Evolutionary conservation across 2,329 filamentous ascomycete genomes (phyloP), one percentile per base, ranked within the genome.

Genomic region (Fusarium devonianum): DNA sequence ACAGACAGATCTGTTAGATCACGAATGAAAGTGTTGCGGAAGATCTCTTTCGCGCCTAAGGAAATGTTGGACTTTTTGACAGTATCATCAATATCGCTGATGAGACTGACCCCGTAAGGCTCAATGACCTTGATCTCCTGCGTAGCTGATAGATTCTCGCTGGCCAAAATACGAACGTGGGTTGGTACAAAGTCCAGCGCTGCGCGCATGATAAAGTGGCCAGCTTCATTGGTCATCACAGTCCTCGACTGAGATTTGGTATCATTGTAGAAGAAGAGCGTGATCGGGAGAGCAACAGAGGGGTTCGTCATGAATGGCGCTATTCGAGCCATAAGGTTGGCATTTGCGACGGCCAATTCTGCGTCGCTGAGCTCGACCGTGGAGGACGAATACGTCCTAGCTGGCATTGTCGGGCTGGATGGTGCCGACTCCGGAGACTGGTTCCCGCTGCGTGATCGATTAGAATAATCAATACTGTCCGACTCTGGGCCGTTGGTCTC

Each of bases 71-170:
- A 97, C 64, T 92, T 88, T 71, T 99, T 99, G 68, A 99, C 87
- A 0, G 94, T 99, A 71, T 99, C 94, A 67, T 99, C 94, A 56
- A 99, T 94, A 69, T 99, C 94, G 69, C 91, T 97, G 69, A 99
- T 97, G 49, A 99, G 68, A 70, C 92, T 97, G 55, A 99, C 83
- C 29, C 94, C 94, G 16, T 77, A 78, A 0, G 89, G 83, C 49
- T 93, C 88, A 4, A 88, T 92, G 39, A 97, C 77, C 29, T 84
- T 79, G 33, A 99, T 81, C 45, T 89, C 82, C 56, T 94, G 88
- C 2, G 88, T 90, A 0, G 86, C 87, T 12, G 92, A 96, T 4
- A 99, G 78, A 49, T 87, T 82, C 66, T 97, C 92, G 10, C 88
- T 92, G 5, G 91, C 93, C 13, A 99, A 75, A 2, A 99, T 88